A percentile compares a stretch with the other conserved stretches of the same genome.
Evolutionary conservation across 2,329 filamentous ascomycete genomes (phyloP).

Genomic region (Zymoseptoria ardabiliae): DNA sequence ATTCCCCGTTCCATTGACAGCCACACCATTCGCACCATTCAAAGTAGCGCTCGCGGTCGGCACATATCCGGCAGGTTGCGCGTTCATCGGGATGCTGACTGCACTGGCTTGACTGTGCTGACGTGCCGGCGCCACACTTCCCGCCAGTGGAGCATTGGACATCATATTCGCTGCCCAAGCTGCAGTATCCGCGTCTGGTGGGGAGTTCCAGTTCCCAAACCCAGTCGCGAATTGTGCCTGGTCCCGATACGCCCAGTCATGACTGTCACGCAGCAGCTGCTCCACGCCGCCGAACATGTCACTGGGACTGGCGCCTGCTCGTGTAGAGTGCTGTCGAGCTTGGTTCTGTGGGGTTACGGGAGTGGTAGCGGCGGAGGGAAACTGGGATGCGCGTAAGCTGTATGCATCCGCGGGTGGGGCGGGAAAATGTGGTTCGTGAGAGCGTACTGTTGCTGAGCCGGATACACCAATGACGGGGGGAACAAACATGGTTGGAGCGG

Average conservation of each 20-base stretch:
- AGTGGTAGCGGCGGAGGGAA: conserved; percentile 17
- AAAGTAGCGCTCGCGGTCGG: background rate
- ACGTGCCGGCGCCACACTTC: background rate
- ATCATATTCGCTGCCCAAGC: conserved; percentile 3
- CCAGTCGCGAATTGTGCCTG: conserved; percentile 54
- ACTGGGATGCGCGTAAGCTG: conserved; percentile 18
- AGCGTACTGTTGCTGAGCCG: conserved; percentile 6
- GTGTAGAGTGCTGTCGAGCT: conserved; percentile 4
- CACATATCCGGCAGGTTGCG: background rate
- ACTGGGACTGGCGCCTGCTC: conserved; percentile 37
- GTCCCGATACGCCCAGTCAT: conserved; percentile 56
- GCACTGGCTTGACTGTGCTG: conserved; percentile 1
- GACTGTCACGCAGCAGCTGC: conserved; percentile 54
- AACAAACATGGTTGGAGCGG: background rate
- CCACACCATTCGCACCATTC: conserved; percentile 2
- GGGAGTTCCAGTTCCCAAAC: conserved; percentile 53
- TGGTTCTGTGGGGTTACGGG: conserved; percentile 9
- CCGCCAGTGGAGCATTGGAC: conserved; percentile 1
- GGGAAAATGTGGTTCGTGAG: conserved; percentile 11
- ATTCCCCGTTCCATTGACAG: background rate
- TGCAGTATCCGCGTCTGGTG: conserved; percentile 17
- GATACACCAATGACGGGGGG: background rate
- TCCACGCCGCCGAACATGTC: conserved; percentile 55
- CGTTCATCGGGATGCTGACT: background rate
- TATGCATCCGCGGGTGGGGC: conserved; percentile 19